Percentiles rank a stretch among this genome's conserved stretches.
Conservation (phyloP, 2,329 filamentous ascomycete species). For the Fusarium domesticum region DNA sequence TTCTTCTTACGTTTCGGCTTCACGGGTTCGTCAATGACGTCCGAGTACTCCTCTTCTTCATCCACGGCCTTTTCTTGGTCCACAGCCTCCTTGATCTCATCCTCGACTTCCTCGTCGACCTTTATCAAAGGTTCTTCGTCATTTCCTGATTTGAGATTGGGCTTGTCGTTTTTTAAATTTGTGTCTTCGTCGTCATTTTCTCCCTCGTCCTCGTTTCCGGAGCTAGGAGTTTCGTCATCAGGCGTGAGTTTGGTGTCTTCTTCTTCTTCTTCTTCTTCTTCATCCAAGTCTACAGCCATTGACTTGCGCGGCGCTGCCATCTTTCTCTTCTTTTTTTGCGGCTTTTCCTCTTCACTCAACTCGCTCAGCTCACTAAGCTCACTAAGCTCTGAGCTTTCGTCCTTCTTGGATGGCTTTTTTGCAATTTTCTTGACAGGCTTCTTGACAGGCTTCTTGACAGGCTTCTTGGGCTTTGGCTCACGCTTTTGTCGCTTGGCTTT, state of each 20-base stretch:
- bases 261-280: conserved; percentile 19
- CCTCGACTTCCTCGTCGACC: conserved; percentile 14
- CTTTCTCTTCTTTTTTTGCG: conserved; percentile 20
- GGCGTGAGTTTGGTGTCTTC: too few species aligned
- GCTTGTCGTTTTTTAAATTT: conserved; percentile 5
- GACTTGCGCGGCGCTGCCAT: conserved; percentile 9
- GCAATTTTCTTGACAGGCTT: too few species aligned
- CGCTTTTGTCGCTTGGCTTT: conserved; percentile 43
- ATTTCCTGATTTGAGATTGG: background rate
- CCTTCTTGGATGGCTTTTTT: conserved; percentile 18
- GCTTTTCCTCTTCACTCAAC: conserved; percentile 25
- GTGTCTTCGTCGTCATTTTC: background rate
- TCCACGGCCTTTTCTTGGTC: conserved; percentile 34
- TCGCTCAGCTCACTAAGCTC: conserved; percentile 23
- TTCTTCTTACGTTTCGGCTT: conserved; percentile 58
- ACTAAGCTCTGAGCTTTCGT: conserved; percentile 17
- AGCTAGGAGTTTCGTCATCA: conserved; percentile 10
- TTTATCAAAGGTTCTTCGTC: conserved; percentile 5
- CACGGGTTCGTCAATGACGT: conserved; percentile 70
- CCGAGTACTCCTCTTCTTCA: conserved; percentile 41
- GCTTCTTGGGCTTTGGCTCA: conserved; percentile 30
- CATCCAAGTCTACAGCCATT: conserved; percentile 29
- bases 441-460: conserved; percentile 31
- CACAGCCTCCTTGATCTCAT: conserved; percentile 20
- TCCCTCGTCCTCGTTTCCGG: conserved; percentile 7